Conservation (phyloP, 2,329 filamentous ascomycete genomes). For the Epichloe hybrida region DNA sequence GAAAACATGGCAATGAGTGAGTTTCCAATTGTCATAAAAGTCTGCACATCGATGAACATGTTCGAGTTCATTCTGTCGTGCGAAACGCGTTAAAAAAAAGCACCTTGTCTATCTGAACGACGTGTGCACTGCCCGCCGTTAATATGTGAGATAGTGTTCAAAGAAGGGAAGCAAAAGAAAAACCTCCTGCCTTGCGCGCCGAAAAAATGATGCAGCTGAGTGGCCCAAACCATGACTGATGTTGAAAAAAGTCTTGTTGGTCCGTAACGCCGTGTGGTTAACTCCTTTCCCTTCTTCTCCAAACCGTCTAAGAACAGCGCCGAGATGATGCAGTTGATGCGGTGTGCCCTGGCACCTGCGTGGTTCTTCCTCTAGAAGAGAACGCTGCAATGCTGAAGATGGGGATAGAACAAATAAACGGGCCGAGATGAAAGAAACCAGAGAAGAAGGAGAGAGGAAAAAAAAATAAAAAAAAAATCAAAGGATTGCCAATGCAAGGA, state of each 20-base stretch:
- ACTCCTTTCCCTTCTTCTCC: background rate
- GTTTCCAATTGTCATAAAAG: no score
- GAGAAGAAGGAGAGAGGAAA: background rate
- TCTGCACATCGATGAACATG: no score
- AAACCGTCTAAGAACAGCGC: slow-evolving; percentile 1
- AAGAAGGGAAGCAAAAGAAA: background rate
- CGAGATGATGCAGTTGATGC: slow-evolving; percentile 2
- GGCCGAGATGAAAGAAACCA: background rate
- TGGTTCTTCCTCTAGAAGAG: background rate
- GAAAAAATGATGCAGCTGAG: slow-evolving; percentile 18
- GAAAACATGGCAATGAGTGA: no score
- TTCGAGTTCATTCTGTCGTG: no score
- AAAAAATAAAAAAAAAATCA: no score
- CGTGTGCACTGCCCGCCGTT: slow-evolving; percentile 9
- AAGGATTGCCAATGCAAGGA: background rate
- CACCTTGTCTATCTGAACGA: no score
- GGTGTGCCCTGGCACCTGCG: background rate
- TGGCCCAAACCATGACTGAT: slow-evolving; percentile 7
- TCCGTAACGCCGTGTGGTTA: background rate
- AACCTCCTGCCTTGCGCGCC: background rate
- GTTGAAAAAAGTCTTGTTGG: background rate
- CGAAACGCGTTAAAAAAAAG: no score
- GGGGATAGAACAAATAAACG: background rate
- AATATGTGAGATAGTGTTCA: slow-evolving; percentile 5
- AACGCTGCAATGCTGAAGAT: background rate